Evolutionary conservation across 1,139 yeast genomes (phyloP).

Genomic region (Keqinozyma sinolaborantium): DNA sequence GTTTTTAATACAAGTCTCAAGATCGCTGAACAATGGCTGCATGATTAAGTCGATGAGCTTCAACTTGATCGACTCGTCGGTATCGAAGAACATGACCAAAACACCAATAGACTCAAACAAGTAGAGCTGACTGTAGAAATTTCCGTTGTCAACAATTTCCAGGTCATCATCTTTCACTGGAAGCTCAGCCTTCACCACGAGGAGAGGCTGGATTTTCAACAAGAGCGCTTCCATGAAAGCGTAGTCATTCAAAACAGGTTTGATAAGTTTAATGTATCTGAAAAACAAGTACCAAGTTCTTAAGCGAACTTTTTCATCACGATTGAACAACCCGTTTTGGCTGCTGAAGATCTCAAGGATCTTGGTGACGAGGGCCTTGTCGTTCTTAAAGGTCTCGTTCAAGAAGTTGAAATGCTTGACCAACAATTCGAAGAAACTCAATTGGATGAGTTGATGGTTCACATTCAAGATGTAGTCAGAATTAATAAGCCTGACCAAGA

Average conservation of each 20-base stretch:
- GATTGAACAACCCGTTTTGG: constrained; percentile 75
- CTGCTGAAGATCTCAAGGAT: constrained; percentile 77
- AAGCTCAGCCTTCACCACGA: constrained; percentile 57
- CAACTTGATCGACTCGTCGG: constrained; percentile 28
- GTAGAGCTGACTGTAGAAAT: constrained; percentile 75
- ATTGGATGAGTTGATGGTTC: constrained; percentile 75
- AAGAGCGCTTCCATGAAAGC: constrained; percentile 34
- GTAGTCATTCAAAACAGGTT: constrained; percentile 44
- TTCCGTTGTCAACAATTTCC: constrained; percentile 53
- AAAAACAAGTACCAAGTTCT: constrained; percentile 91
- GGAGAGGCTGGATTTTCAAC: constrained; percentile 36
- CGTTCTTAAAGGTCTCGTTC: constrained; percentile 31
- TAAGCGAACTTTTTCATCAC: constrained; percentile 66
- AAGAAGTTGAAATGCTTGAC: constrained; percentile 75
- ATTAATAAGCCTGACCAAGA: constrained; percentile 63
- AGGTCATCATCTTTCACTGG: constrained; percentile 52
- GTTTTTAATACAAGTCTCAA: constrained; percentile 42
- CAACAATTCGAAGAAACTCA: constrained; percentile 78
- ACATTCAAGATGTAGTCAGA: constrained; percentile 49
- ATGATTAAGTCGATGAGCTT: constrained; percentile 59
- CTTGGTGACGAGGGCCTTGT: constrained; percentile 54
- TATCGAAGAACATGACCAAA: constrained; percentile 50
- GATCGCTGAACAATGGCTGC: constrained; percentile 72
- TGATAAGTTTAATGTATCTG: constrained; percentile 75
- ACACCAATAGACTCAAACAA: constrained; percentile 80